A percentile compares a stretch with the other conserved stretches of the same genome.
phyloP scores from a whole-genome alignment of 306 rosid genomes.

The Gillenia trifoliata region DNA sequence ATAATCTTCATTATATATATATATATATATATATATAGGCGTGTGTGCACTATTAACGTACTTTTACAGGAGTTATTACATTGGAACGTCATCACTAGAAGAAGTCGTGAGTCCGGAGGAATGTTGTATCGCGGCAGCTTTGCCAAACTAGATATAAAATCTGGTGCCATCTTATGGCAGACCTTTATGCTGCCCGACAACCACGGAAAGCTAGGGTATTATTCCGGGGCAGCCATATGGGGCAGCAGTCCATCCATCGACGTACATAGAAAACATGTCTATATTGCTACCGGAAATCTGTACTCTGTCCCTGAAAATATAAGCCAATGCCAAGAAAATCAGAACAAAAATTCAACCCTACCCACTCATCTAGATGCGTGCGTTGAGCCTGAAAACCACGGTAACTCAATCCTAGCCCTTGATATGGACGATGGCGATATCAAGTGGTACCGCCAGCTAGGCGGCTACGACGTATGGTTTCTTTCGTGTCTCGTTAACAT shows the following conservation, averaged over 20 bases:
- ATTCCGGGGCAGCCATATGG: constrained; percentile 60
- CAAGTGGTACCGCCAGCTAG: constrained; percentile 49
- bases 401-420: constrained; percentile 55
- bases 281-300: constrained; percentile 54
- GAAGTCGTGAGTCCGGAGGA: constrained; percentile 19
- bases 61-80: constrained; percentile 19
- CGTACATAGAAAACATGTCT: constrained; percentile 26
- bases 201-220: constrained; percentile 14
- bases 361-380: constrained; percentile 20
- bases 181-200: constrained; percentile 56
- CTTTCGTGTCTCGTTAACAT: constrained; percentile 25
- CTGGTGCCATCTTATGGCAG: constrained; percentile 47
- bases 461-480: constrained; percentile 69
- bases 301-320: constrained; percentile 41
- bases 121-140: constrained; percentile 64
- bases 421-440: constrained; percentile 45
- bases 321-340: constrained; percentile 34
- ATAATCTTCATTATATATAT: too few relatives aligned
- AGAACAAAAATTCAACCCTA: constrained; percentile 19
- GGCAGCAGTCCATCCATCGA: constrained; percentile 75
- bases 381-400: constrained; percentile 50
- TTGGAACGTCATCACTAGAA: constrained; percentile 43
- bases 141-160: constrained; percentile 20
- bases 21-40: too few relatives aligned
- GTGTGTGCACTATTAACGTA: too few relatives aligned